phyloP scores from a whole-genome alignment of 2,329 filamentous ascomycete species.

The Cladophialophora chaetospira region DNA sequence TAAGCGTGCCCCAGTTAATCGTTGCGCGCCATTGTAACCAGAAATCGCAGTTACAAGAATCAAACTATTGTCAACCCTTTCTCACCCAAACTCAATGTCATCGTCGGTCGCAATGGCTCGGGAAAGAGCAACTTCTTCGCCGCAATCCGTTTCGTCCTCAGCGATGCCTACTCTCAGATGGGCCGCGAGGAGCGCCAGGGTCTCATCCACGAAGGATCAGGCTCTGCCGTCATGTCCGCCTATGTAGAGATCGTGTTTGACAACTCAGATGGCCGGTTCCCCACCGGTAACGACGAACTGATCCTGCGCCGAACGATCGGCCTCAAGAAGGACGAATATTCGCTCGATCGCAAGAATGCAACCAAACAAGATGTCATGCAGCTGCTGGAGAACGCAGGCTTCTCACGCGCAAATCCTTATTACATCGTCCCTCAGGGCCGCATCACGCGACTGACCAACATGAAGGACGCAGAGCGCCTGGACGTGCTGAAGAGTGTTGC shows the following conservation, averaged over 20 bases:
- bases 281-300: constrained; percentile 87
- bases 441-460: constrained; percentile 93
- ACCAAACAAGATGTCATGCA: constrained; percentile 95
- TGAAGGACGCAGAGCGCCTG: constrained; percentile 92
- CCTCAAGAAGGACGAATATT: constrained; percentile 98
- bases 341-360: constrained; percentile 92
- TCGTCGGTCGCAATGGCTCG: constrained; percentile 97
- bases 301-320: constrained; percentile 92
- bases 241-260: constrained; percentile 99
- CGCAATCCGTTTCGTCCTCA: constrained; percentile 95
- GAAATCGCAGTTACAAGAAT: constrained; percentile 81
- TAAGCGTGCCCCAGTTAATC: constrained; percentile 43
- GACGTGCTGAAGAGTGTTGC: constrained; percentile 96
- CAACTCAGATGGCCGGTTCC: constrained; percentile 93
- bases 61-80: constrained; percentile 99
- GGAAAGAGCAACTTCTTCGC: constrained; percentile 99
- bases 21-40: not conserved
- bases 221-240: constrained; percentile 97
- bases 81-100: constrained; percentile 95
- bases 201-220: constrained; percentile 95
- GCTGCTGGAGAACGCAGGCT: constrained; percentile 90
- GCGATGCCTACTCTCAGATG: constrained; percentile 96
- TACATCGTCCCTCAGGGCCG: constrained; percentile 98
- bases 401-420: constrained; percentile 96
- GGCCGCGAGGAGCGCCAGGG: constrained; percentile 93